Evolutionary conservation across 768 basidiomycete species (phyloP).

Genomic region (Ephemerocybe angulata): DNA sequence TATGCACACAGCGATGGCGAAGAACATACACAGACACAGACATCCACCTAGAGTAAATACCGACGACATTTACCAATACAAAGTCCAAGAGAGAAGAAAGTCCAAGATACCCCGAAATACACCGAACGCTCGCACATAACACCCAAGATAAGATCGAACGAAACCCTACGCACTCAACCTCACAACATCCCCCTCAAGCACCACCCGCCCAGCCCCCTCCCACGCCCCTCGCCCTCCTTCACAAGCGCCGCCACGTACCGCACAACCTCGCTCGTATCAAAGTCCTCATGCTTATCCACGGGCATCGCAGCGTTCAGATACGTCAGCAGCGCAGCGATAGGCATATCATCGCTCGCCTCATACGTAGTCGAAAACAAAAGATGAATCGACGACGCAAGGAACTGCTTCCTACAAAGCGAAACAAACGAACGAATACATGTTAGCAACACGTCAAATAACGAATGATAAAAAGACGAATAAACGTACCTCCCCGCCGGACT

Average conservation of each 20-base stretch:
- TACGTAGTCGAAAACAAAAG: slow-evolving; percentile 70
- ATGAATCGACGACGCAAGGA: slow-evolving; percentile 56
- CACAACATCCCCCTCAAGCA: slow-evolving; percentile 50
- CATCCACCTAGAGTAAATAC: too few species aligned
- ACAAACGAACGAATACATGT: too few species aligned
- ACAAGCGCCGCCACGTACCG: slow-evolving; percentile 39
- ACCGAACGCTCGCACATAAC: too few species aligned
- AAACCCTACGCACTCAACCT: slow-evolving; percentile 13
- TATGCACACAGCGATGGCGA: too few species aligned
- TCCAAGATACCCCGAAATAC: too few species aligned
- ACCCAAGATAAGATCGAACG: too few species aligned
- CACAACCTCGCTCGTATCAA: slow-evolving; percentile 70
- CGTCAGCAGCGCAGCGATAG: slow-evolving; percentile 62
- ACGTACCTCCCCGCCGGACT: slow-evolving; percentile 59
- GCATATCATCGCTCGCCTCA: slow-evolving; percentile 61
- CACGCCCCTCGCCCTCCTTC: slow-evolving; percentile 46
- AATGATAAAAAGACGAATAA: slow-evolving; percentile 7
- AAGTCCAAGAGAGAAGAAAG: too few species aligned
- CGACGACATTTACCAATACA: too few species aligned
- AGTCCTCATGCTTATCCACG: slow-evolving; percentile 76
- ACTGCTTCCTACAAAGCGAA: slow-evolving; percentile 43
- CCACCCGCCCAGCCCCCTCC: too few species aligned
- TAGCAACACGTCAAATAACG: slow-evolving; percentile 7
- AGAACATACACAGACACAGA: too few species aligned
- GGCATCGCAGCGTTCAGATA: slow-evolving; percentile 78